phyloP scores from a whole-genome alignment of 352 stramenopile genomes.

The Phytophthora hibernalis region DNA sequence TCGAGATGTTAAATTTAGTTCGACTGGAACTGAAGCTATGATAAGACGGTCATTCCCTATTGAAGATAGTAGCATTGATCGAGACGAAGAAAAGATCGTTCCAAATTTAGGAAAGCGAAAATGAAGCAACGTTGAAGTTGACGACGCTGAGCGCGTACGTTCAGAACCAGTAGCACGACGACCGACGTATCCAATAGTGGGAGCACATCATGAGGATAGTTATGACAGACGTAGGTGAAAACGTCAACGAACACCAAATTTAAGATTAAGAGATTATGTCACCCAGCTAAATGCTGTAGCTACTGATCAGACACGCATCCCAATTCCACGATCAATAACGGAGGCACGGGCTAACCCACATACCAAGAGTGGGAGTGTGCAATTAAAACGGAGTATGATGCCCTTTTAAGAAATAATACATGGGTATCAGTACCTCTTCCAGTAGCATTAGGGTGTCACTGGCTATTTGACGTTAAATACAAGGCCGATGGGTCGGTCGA shows the following conservation, averaged over 20 bases:
- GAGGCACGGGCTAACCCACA: constrained; percentile 9
- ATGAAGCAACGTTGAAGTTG: background rate
- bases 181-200: background rate
- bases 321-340: constrained; percentile 12
- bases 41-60: too few species aligned
- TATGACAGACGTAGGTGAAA: background rate
- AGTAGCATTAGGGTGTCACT: constrained; percentile 6
- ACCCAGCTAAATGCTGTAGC: background rate
- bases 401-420: background rate
- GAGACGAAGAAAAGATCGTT: constrained; percentile 1
- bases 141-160: background rate
- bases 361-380: constrained; percentile 14
- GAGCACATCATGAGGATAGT: too few species aligned
- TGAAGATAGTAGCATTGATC: too few species aligned
- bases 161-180: background rate
- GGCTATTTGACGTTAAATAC: constrained; percentile 19
- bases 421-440: too few species aligned
- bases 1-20: too few species aligned
- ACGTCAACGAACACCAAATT: background rate
- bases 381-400: constrained; percentile 7
- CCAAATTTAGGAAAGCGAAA: background rate
- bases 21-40: too few species aligned
- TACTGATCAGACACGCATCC: background rate
- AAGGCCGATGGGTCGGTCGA: background rate
- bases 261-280: background rate